Percentiles rank a stretch among this genome's conserved stretches.
Conservation (phyloP, 2,329 filamentous ascomycete species). For the Chrysoporthe puriensis region DNA sequence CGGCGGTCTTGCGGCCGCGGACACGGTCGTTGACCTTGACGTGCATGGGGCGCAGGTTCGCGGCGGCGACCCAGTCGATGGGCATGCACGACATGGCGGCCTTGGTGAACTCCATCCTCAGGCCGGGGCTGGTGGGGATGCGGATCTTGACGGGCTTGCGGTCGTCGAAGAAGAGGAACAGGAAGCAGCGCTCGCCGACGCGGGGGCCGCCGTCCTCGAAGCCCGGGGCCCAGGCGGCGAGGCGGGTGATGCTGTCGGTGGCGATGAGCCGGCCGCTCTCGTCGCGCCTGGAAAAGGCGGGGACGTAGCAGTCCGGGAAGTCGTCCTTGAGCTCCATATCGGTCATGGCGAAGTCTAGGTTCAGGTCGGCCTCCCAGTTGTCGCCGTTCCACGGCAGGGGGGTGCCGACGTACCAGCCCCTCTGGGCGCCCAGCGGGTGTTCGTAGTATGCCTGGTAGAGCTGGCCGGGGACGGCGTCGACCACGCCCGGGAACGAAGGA, state of each 20-base stretch:
- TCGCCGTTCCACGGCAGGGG: constrained; percentile 14
- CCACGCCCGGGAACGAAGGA: constrained; percentile 1
- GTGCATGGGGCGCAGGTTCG: neutral
- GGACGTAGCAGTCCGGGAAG: constrained; percentile 12
- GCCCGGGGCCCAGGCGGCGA: constrained; percentile 10
- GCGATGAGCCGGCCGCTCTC: neutral
- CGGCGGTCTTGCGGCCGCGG: neutral
- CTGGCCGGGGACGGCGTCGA: constrained; percentile 4
- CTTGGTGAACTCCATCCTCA: constrained; percentile 15
- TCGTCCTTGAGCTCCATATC: constrained; percentile 8
- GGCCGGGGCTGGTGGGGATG: neutral
- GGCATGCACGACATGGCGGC: neutral
- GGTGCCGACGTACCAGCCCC: constrained; percentile 13
- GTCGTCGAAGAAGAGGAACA: constrained; percentile 24
- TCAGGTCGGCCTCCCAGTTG: constrained; percentile 15
- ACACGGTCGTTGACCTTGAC: neutral
- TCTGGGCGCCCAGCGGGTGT: neutral
- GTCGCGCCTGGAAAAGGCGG: neutral
- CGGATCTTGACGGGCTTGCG: neutral
- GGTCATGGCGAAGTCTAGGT: constrained; percentile 8
- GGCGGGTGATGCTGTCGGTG: neutral
- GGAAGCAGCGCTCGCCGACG: constrained; percentile 9
- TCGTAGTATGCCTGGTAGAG: constrained; percentile 25
- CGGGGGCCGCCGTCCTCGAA: constrained; percentile 2
- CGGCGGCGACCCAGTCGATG: constrained; percentile 17